Conservation (phyloP, 208 protist genomes). For the Acanthamoeba royreba region DNA sequence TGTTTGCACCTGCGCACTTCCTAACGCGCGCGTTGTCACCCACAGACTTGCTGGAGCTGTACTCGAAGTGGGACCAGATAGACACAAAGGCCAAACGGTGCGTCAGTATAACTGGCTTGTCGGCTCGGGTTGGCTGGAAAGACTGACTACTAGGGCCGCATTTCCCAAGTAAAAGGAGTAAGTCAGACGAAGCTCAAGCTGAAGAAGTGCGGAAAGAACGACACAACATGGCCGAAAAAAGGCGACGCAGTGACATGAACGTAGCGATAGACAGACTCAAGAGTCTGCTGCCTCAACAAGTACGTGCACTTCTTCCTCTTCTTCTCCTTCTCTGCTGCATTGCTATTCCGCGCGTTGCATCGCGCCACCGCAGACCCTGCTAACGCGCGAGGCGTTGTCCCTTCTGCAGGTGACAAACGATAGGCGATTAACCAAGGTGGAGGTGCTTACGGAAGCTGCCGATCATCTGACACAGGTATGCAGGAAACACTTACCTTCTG, state of each 20-base stretch:
- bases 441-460: conserved; percentile 9
- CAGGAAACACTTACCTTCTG: background rate
- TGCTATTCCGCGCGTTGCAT: background rate
- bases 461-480: conserved; percentile 1
- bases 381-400: background rate
- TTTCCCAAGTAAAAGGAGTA: background rate
- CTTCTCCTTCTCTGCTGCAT: too few species aligned
- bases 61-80: conserved; percentile 41
- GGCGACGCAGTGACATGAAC: conserved; percentile 39
- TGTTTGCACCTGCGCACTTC: background rate
- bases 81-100: background rate
- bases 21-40: background rate
- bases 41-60: conserved; percentile 11
- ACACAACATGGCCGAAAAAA: conserved; percentile 40
- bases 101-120: background rate
- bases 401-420: conserved; percentile 7
- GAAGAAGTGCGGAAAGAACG: conserved; percentile 30
- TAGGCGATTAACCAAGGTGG: conserved; percentile 33
- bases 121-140: background rate
- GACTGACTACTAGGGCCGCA: background rate
- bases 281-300: conserved; percentile 9
- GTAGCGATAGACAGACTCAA: background rate
- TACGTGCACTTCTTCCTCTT: too few species aligned
- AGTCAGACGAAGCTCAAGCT: background rate
- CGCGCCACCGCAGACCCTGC: too few species aligned